A percentile compares a stretch with the other conserved stretches of the same genome.
Conservation (phyloP, 352 stramenopile genomes). For the Pythium dissotocum region DNA sequence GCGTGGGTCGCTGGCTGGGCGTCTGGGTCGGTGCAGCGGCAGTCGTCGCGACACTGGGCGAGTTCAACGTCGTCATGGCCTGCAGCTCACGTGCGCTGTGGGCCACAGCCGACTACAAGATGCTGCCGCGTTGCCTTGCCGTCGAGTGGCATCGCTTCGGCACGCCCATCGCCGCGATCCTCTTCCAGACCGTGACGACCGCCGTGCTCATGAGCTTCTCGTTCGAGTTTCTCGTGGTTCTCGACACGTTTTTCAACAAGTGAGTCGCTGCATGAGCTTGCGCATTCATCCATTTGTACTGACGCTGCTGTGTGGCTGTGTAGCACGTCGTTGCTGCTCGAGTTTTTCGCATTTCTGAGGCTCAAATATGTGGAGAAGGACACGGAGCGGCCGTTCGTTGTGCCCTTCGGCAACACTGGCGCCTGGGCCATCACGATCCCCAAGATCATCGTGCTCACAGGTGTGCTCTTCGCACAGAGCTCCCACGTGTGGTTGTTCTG, state of each 20-base stretch:
- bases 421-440: conserved; percentile 80
- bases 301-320: conserved; percentile 31
- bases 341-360: conserved; percentile 83
- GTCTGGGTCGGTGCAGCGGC: conserved; percentile 80
- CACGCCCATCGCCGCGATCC: conserved; percentile 72
- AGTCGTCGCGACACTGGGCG: conserved; percentile 75
- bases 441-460: conserved; percentile 79
- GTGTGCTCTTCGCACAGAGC: conserved; percentile 69
- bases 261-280: conserved; percentile 35
- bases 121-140: conserved; percentile 65
- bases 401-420: conserved; percentile 67
- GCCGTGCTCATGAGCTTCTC: conserved; percentile 85
- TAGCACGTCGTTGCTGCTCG: conserved; percentile 65
- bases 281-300: not conserved
- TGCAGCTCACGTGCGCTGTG: conserved; percentile 80
- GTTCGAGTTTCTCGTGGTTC: conserved; percentile 78
- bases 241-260: conserved; percentile 91
- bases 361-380: conserved; percentile 84
- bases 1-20: conserved; percentile 67
- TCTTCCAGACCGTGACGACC: conserved; percentile 76
- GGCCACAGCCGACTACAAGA: conserved; percentile 84
- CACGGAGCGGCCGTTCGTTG: conserved; percentile 67
- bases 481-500: conserved; percentile 72
- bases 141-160: conserved; percentile 76
- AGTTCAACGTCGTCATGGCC: conserved; percentile 89